A percentile compares a stretch with the other conserved stretches of the same genome.
Evolutionary conservation across 2,329 filamentous ascomycete genomes (phyloP).

Genomic region (Ophiostoma quercus): DNA sequence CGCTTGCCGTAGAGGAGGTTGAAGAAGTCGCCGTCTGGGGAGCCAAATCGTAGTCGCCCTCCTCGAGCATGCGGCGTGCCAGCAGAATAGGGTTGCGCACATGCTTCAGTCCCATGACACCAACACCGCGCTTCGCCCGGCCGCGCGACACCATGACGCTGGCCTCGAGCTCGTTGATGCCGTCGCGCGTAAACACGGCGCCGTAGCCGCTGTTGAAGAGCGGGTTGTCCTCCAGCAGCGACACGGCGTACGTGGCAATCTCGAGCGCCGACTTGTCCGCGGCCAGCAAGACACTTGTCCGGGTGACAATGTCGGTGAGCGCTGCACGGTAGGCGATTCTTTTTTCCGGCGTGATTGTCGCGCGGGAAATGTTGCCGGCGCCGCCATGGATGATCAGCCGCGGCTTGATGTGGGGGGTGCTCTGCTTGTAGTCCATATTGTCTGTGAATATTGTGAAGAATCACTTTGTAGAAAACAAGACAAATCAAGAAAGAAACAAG

Average conservation of each 20-base stretch:
- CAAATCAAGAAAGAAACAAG: not conserved
- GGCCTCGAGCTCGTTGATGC: conserved; percentile 79
- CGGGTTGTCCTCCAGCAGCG: conserved; percentile 68
- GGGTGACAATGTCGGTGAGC: conserved; percentile 54
- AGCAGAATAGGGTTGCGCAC: conserved; percentile 78
- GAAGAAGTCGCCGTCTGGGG: not conserved
- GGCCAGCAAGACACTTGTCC: conserved; percentile 26
- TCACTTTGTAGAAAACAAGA: not conserved
- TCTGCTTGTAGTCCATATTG: conserved; percentile 10
- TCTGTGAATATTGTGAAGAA: not conserved
- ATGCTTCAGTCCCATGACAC: conserved; percentile 64
- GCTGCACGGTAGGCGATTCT: conserved; percentile 56
- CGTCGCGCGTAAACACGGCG: conserved; percentile 79
- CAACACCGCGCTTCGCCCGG: conserved; percentile 68
- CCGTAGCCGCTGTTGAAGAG: conserved; percentile 82
- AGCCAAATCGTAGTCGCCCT: conserved; percentile 55
- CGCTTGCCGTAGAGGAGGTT: not conserved
- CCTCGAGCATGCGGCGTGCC: conserved; percentile 64
- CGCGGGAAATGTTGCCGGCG: conserved; percentile 62
- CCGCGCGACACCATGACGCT: conserved; percentile 78
- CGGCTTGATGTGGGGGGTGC: conserved; percentile 39
- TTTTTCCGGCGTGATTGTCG: conserved; percentile 52
- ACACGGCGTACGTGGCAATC: conserved; percentile 68
- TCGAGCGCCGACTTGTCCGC: conserved; percentile 53
- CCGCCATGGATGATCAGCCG: conserved; percentile 68